These are phyloP conservation scores for Gorgonomyces haynaldii DNA, from an alignment of 192 early-diverging fungal genomes.

Conservation along the genomic window DNA sequence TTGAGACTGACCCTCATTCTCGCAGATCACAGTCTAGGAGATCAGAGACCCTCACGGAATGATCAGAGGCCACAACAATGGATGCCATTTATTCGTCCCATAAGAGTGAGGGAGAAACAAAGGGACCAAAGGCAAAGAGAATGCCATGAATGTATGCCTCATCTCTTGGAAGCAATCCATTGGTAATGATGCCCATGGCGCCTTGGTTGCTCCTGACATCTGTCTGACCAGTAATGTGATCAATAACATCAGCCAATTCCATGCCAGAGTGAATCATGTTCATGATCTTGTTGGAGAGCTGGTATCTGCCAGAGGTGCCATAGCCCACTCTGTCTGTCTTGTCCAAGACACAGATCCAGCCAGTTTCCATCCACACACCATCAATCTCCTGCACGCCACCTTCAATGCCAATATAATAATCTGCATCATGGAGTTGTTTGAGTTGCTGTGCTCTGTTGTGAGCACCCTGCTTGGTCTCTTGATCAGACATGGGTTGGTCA, in stretches of 20 bases:
- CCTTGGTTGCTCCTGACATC: constrained; percentile 14
- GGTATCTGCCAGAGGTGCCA: constrained; percentile 17
- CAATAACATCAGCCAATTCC: constrained; percentile 21
- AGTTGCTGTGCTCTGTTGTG: too few species aligned
- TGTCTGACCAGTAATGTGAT: constrained; percentile 12
- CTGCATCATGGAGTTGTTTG: too few species aligned
- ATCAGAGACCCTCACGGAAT: too few species aligned
- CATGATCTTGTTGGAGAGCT: constrained; percentile 22
- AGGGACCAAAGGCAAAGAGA: too few species aligned
- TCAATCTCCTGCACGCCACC: constrained; percentile 18
- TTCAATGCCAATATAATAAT: constrained; percentile 23
- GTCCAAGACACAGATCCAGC: constrained; percentile 20
- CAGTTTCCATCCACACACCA: constrained; percentile 14
- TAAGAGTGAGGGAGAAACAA: too few species aligned
- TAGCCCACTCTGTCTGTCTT: constrained; percentile 16
- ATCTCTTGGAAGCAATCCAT: constrained; percentile 16
- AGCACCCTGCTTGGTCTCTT: too few species aligned
- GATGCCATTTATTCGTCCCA: too few species aligned
- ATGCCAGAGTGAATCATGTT: constrained; percentile 8
- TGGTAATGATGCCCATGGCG: constrained; percentile 24
- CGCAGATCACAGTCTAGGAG: too few species aligned
- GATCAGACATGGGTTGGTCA: too few species aligned
- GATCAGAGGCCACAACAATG: too few species aligned
- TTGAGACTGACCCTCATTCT: too few species aligned
- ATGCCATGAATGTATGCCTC: constrained; percentile 18